A percentile compares a stretch with the other conserved stretches of the same genome.
phyloP scores from a whole-genome alignment of 176 grass and related monocot species.

The Oryza coarctata region DNA sequence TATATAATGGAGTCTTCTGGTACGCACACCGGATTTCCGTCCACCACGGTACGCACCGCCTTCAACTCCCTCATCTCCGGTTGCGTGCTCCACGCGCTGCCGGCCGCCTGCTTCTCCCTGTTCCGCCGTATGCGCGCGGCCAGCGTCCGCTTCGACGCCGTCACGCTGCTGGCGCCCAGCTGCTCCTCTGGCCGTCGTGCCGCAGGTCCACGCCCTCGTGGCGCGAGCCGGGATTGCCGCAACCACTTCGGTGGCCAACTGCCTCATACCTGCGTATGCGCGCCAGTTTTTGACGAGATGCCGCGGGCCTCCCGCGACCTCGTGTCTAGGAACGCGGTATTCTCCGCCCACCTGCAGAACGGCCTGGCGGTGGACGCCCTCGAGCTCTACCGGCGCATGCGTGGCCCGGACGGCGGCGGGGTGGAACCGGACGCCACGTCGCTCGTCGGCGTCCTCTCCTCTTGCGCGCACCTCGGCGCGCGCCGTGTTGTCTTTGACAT shows the following conservation, averaged over 20 bases:
- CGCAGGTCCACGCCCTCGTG: slow-evolving; percentile 51
- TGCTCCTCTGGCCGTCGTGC: slow-evolving; percentile 28
- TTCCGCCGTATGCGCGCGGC: slow-evolving; percentile 52
- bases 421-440: slow-evolving; percentile 60
- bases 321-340: slow-evolving; percentile 66
- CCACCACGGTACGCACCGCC: slow-evolving; percentile 41
- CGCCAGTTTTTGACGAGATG: slow-evolving; percentile 48
- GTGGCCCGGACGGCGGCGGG: not conserved
- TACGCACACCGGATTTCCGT: too few relatives aligned
- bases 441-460: slow-evolving; percentile 59
- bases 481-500: slow-evolving; percentile 37
- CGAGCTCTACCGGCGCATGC: slow-evolving; percentile 53
- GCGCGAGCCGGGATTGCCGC: slow-evolving; percentile 7
- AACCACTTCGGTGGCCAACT: slow-evolving; percentile 48
- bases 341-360: slow-evolving; percentile 63
- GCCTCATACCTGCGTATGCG: slow-evolving; percentile 47
- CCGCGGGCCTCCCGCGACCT: slow-evolving; percentile 39
- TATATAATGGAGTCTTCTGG: too few relatives aligned
- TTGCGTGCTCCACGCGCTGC: slow-evolving; percentile 38
- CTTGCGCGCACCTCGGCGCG: slow-evolving; percentile 58
- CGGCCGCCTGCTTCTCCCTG: slow-evolving; percentile 35
- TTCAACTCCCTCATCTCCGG: slow-evolving; percentile 77
- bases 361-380: slow-evolving; percentile 50
- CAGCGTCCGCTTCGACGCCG: slow-evolving; percentile 40
- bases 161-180: slow-evolving; percentile 59